These are phyloP conservation scores for Fistulifera pelliculosa DNA, from an alignment of 108 stramenopile species.

Conservation along the genomic window DNA sequence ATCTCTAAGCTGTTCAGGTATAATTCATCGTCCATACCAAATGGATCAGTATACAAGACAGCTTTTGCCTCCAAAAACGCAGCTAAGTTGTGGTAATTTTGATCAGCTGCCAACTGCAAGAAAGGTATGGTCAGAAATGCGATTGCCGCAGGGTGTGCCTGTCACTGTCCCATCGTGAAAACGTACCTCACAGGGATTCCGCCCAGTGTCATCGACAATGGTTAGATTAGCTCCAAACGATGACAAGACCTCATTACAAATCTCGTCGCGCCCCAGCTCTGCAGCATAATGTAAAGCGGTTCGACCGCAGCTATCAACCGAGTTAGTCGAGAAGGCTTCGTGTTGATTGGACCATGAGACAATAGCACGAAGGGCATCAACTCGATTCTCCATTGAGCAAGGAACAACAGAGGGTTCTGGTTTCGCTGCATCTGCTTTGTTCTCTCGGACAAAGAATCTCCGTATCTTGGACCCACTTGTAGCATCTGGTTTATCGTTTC, in stretches of 20 bases:
- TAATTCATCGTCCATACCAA: conserved; percentile 45
- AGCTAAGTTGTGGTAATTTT: conserved; percentile 25
- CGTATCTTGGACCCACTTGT: background rate
- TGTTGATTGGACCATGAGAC: conserved; percentile 15
- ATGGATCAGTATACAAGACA: conserved; percentile 36
- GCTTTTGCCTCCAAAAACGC: conserved; percentile 42
- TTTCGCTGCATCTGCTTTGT: too few relatives aligned
- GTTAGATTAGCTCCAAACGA: conserved; percentile 40
- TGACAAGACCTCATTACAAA: conserved; percentile 28
- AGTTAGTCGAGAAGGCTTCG: conserved; percentile 31
- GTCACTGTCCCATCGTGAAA: too few relatives aligned
- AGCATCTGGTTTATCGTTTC: background rate
- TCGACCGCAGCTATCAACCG: conserved; percentile 31
- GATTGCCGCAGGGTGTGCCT: too few relatives aligned
- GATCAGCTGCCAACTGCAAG: too few relatives aligned
- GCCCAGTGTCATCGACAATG: conserved; percentile 36
- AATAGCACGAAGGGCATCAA: conserved; percentile 22
- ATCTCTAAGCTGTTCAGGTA: background rate
- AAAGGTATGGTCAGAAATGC: too few relatives aligned
- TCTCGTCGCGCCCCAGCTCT: conserved; percentile 35
- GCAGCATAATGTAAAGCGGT: conserved; percentile 50
- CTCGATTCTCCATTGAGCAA: conserved; percentile 8
- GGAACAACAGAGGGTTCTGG: background rate
- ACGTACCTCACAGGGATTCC: conserved; percentile 13
- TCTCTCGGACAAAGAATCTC: too few relatives aligned